These are phyloP conservation scores for Torulaspora pretoriensis DNA, from an alignment of 1,139 yeast species.

Conservation along the genomic window DNA sequence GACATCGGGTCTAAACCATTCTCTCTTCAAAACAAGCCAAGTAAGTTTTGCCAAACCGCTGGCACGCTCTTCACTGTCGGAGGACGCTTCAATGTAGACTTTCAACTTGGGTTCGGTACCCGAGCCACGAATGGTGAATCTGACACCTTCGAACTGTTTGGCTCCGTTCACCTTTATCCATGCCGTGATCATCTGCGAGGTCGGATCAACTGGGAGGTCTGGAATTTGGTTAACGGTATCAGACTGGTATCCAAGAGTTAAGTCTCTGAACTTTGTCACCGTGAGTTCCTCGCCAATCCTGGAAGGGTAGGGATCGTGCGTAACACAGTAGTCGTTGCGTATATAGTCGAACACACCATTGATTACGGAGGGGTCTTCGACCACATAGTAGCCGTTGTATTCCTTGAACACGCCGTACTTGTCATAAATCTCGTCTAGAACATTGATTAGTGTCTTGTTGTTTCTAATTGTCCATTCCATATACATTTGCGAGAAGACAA, in stretches of 20 bases:
- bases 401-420: constrained; percentile 79
- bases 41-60: constrained; percentile 51
- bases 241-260: constrained; percentile 79
- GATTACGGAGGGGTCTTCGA: constrained; percentile 51
- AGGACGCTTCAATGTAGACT: constrained; percentile 79
- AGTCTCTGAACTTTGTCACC: constrained; percentile 71
- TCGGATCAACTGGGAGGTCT: constrained; percentile 60
- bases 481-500: constrained; percentile 68
- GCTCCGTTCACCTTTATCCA: constrained; percentile 24
- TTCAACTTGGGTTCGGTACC: constrained; percentile 96
- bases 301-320: constrained; percentile 32
- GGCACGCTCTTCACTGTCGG: constrained; percentile 47
- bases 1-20: constrained; percentile 59
- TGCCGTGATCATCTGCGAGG: constrained; percentile 84
- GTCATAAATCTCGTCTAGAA: constrained; percentile 54
- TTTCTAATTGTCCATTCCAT: constrained; percentile 42
- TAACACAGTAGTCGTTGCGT: constrained; percentile 28
- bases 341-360: constrained; percentile 53
- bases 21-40: constrained; percentile 56
- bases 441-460: constrained; percentile 41
- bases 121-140: constrained; percentile 88
- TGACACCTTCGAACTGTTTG: constrained; percentile 40
- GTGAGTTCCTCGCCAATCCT: constrained; percentile 40
- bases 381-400: constrained; percentile 78
- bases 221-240: constrained; percentile 57